phyloP scores from a whole-genome alignment of 345 rosid genomes.

The Linum trigynum region DNA sequence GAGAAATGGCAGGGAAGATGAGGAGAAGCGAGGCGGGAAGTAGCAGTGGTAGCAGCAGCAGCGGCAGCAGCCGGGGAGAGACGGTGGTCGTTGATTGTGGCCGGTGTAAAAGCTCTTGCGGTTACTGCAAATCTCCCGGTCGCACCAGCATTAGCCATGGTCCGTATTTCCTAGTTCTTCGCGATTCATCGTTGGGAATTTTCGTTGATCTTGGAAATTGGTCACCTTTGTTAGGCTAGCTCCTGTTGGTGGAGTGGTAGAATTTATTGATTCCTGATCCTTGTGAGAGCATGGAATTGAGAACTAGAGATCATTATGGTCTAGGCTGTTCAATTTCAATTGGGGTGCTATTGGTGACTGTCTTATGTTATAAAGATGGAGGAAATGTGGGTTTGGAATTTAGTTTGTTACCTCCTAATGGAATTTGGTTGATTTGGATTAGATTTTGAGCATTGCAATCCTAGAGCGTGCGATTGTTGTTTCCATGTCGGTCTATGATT shows the following conservation, averaged over 20 bases:
- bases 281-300: neutral
- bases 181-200: neutral
- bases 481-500: neutral
- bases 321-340: too few species aligned
- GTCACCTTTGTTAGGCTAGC: too few species aligned
- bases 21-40: slow-evolving; percentile 52
- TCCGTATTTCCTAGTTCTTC: slow-evolving; percentile 13
- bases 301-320: too few species aligned
- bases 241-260: too few species aligned
- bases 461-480: neutral
- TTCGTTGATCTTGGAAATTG: too few species aligned
- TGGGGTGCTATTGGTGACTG: too few species aligned
- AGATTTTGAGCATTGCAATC: neutral
- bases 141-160: slow-evolving; percentile 63
- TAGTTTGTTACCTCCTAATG: neutral
- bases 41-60: neutral
- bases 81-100: slow-evolving; percentile 55
- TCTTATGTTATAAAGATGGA: too few species aligned
- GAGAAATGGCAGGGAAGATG: slow-evolving; percentile 33
- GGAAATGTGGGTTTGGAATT: neutral
- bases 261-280: neutral
- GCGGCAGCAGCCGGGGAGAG: slow-evolving; percentile 33
- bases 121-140: slow-evolving; percentile 56
- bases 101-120: slow-evolving; percentile 42
- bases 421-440: neutral